phyloP scores from a whole-genome alignment of 1,284 basidiomycete genomes.

The Cutaneotrichosporon cavernicola region DNA sequence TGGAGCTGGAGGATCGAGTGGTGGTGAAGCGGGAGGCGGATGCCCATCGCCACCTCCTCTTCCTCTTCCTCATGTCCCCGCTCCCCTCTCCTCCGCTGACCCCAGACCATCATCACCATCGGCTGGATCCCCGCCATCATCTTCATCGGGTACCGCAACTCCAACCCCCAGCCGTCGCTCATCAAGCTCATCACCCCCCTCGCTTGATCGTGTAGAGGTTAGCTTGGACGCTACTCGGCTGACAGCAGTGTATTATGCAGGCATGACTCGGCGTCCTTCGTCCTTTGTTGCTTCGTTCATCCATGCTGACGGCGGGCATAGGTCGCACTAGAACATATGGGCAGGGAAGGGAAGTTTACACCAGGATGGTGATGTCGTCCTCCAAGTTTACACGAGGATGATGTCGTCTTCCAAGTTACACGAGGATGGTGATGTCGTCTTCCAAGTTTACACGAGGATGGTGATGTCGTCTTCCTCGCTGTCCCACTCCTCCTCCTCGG shows the following conservation, averaged over 20 bases:
- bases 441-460: slow-evolving; percentile 12
- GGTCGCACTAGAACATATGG: not conserved
- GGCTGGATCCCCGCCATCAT: slow-evolving; percentile 93
- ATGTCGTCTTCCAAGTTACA: slow-evolving; percentile 16
- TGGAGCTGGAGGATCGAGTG: not conserved
- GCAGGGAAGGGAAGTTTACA: not conserved
- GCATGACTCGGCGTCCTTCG: slow-evolving; percentile 14
- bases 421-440: not conserved
- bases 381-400: slow-evolving; percentile 14
- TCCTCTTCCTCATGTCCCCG: not conserved
- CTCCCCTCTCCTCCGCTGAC: slow-evolving; percentile 2
- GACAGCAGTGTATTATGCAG: slow-evolving; percentile 23
- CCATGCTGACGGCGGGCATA: not conserved
- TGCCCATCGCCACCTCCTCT: not conserved
- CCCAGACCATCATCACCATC: slow-evolving; percentile 80
- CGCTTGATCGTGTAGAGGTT: slow-evolving; percentile 58
- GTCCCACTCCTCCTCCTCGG: slow-evolving; percentile 9
- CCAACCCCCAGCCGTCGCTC: slow-evolving; percentile 84
- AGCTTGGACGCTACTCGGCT: not conserved
- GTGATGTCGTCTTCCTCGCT: slow-evolving; percentile 20
- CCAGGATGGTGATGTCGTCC: slow-evolving; percentile 19
- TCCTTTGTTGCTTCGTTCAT: not conserved
- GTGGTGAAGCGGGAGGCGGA: not conserved
- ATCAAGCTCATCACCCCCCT: slow-evolving; percentile 92
- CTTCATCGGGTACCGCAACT: slow-evolving; percentile 83